Evolutionary conservation across 805 yeast species (phyloP), one percentile per base, ranked within the genome.

Genomic region (Candida pini): DNA sequence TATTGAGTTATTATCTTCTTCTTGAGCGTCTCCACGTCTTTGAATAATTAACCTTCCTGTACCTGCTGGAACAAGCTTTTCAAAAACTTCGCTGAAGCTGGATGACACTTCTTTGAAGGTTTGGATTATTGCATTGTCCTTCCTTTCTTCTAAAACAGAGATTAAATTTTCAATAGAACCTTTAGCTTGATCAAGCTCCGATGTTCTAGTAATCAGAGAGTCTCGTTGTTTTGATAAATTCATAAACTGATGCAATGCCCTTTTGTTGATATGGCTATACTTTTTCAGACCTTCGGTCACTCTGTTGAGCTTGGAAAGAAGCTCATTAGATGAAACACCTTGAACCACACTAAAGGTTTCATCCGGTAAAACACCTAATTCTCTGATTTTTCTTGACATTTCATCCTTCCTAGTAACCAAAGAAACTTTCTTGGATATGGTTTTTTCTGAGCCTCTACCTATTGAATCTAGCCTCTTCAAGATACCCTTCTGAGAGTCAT

Each of bases 351-450:
- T 68, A 44, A 85, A 78, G 0, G 92, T 88, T 35, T 84, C 88
- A 49, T 88, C 96, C 0, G 96, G 90, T 13, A 90, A 64, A 4
- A 83, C 84, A n/a, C 97, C 97, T 26, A 89, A 61, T 27, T 84
- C 95, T 41, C 89, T 69, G 20, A 88, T 79, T 49, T 76, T 83
- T 39, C 70, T 73, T 43, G 78, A 80, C 17, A 85, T 57, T 44
- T 84, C 94, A 31, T 81, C 85, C 39, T 84, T 70, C 43, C 95
- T 70, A 28, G 68, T 62, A 4, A 63, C 52, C 31, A 86, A 58
- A 4, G 80, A 53, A 2, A 82, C 66, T 43, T 78, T 83, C 48
- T 73, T 80, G 15, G 82, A 70, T 44, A 82, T 60, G 6, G 67
- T 65, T 38, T 72, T 78, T 48, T 87, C 95, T 0, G 81, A 69